A percentile compares a stretch with the other conserved stretches of the same genome.
phyloP scores from a whole-genome alignment of 2,329 filamentous ascomycete genomes.

The Ceratocystis huliohia region DNA sequence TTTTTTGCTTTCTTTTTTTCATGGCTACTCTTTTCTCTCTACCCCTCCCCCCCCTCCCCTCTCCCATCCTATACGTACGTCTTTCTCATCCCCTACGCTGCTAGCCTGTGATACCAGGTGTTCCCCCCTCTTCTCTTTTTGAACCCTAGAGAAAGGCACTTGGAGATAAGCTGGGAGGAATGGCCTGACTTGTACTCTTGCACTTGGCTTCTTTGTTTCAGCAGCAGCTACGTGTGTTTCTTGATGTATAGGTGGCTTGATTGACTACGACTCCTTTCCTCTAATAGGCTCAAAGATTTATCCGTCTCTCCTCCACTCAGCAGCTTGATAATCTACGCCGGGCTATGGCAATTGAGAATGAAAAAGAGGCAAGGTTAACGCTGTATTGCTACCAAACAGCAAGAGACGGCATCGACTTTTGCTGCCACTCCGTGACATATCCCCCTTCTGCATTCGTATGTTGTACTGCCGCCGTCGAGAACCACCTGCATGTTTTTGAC shows the following conservation, averaged over 20 bases:
- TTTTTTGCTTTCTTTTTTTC: background rate
- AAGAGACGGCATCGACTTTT: background rate
- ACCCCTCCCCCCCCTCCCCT: background rate
- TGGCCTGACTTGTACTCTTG: constrained; percentile 1
- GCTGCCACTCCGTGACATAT: background rate
- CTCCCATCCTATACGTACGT: background rate
- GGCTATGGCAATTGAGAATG: background rate
- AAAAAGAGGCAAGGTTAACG: background rate
- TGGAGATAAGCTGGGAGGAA: constrained; percentile 1
- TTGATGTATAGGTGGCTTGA: background rate
- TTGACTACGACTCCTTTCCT: background rate
- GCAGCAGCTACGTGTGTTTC: background rate
- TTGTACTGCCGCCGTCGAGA: background rate
- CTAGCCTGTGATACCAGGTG: background rate
- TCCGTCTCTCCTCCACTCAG: background rate
- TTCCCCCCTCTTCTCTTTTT: background rate
- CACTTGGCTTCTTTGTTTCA: background rate
- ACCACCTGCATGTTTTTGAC: background rate
- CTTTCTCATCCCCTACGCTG: background rate
- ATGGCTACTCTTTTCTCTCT: background rate
- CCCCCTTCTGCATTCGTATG: background rate
- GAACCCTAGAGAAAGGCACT: constrained; percentile 1
- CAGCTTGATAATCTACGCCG: background rate
- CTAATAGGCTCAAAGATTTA: background rate
- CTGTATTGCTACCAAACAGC: background rate